phyloP scores from a whole-genome alignment of 2,329 filamentous ascomycete genomes.

The Graphilbum ipis-grandicollis region DNA sequence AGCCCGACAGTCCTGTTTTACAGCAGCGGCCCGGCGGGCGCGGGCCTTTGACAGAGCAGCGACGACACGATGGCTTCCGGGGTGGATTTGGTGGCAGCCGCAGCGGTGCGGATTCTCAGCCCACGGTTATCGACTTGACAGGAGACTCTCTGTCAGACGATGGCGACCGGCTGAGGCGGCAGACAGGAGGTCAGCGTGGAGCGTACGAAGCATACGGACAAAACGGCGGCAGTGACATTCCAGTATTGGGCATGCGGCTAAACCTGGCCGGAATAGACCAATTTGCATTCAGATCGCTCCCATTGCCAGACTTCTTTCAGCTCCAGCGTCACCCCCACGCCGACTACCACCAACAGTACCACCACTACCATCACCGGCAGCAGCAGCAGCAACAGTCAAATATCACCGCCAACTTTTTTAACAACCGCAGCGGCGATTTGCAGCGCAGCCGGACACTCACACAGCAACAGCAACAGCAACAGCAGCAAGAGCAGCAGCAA shows the following conservation, averaged over 20 bases:
- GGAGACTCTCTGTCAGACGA: slow-evolving; percentile 1
- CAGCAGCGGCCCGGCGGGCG: slow-evolving; percentile 4
- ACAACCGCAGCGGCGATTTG: too few species aligned
- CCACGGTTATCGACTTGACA: slow-evolving; percentile 34
- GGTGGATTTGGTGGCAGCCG: too few species aligned
- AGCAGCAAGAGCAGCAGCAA: too few species aligned
- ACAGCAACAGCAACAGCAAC: too few species aligned
- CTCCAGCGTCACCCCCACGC: not conserved
- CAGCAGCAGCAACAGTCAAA: not conserved
- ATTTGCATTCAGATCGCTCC: not conserved
- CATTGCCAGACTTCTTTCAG: not conserved
- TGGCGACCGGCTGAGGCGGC: not conserved
- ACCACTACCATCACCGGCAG: not conserved
- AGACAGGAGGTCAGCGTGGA: too few species aligned
- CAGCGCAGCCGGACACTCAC: not conserved
- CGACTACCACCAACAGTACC: not conserved
- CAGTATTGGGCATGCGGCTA: not conserved
- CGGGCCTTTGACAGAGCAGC: not conserved
- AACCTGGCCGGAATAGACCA: not conserved
- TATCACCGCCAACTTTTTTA: too few species aligned
- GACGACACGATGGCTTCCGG: slow-evolving; percentile 10
- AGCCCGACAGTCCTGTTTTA: slow-evolving; percentile 26
- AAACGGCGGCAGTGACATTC: not conserved
- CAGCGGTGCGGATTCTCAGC: too few species aligned
- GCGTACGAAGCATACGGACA: not conserved